phyloP scores from a whole-genome alignment of 2,329 filamentous ascomycete species.

The Ramichloridium luteum region DNA sequence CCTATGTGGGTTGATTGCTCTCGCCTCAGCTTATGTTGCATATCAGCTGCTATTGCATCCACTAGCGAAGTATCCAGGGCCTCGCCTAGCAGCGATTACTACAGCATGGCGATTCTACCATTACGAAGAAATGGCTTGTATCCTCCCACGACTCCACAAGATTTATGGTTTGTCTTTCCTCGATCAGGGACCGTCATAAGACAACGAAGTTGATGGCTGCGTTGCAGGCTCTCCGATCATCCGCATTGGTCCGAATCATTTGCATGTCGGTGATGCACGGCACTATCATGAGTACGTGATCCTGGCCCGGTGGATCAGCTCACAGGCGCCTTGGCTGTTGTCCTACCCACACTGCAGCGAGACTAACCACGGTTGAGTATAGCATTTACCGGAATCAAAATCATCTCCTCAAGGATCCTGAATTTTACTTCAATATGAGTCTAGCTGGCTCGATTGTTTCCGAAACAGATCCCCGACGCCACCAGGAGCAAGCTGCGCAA shows the following conservation, averaged over 20 bases:
- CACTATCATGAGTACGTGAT: slow-evolving; percentile 1
- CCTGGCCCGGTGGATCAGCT: no score
- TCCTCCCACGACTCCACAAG: neutral
- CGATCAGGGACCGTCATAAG: neutral
- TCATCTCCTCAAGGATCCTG: neutral
- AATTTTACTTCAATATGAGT: neutral
- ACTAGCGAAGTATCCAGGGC: slow-evolving; percentile 17
- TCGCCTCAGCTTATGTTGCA: slow-evolving; percentile 9
- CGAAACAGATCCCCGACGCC: neutral
- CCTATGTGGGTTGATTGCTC: no score
- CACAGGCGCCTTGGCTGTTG: no score
- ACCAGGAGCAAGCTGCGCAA: neutral
- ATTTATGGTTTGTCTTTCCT: neutral
- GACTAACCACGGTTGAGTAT: no score
- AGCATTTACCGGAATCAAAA: neutral
- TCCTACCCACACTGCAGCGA: no score
- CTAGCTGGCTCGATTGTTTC: neutral
- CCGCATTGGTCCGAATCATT: slow-evolving; percentile 1
- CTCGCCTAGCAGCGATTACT: slow-evolving; percentile 7
- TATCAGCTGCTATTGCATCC: slow-evolving; percentile 18
- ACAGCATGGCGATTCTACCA: neutral
- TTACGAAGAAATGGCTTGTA: neutral
- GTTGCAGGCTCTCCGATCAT: neutral
- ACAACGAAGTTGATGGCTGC: neutral
- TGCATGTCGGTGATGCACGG: neutral